Evolutionary conservation across 208 protist species (phyloP).

Genomic region (Trichomonas tenax): DNA sequence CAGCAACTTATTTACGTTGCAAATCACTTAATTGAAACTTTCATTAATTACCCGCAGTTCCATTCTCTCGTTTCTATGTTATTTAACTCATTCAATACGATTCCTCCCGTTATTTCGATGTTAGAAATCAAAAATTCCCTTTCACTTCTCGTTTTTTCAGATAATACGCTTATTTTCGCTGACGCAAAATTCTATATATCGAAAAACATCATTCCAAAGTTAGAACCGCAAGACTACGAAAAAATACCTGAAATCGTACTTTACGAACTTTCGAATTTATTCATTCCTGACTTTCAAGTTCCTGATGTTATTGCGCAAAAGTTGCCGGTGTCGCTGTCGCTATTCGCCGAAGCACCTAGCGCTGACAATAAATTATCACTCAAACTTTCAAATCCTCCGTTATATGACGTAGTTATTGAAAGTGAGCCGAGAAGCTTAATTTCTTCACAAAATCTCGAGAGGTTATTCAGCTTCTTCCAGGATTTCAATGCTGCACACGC

Average conservation of each 20-base stretch:
- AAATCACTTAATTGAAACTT: not conserved
- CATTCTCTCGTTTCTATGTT: not conserved
- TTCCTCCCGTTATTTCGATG: not conserved
- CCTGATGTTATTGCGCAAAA: not conserved
- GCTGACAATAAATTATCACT: not conserved
- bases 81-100: not conserved
- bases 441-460: not conserved
- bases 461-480: not conserved
- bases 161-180: not conserved
- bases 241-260: not conserved
- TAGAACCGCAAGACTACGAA: not conserved
- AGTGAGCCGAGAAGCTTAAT: not conserved
- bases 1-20: not conserved
- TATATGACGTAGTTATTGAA: not conserved
- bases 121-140: not conserved
- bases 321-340: not conserved
- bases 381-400: not conserved
- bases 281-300: not conserved
- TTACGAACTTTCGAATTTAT: not conserved
- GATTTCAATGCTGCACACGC: not conserved
- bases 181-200: not conserved
- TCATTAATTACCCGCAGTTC: not conserved
- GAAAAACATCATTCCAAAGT: not conserved
- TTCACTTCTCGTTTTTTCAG: not conserved
- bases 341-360: not conserved